Base-by-base conservation (phyloP, 129 eudicot species). In the Centaurea solstitialis region DNA sequence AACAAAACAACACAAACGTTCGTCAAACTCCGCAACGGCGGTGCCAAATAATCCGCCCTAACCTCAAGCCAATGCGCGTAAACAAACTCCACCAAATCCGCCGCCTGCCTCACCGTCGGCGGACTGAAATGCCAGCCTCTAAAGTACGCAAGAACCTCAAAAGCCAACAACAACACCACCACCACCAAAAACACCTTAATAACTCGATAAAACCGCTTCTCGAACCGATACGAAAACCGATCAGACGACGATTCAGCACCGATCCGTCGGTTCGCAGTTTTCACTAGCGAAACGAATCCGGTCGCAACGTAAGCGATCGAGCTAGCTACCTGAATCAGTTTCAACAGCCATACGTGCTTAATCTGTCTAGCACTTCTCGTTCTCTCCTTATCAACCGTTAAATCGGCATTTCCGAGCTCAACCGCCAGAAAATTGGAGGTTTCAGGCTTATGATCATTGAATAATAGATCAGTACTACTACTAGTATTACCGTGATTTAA, bases 71-170 rank as follows among this genome's bases (percentile, higher is more conserved):
- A 93, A 24, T 86, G 86, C 10, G 91, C 98, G 21, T 93, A 93
- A 17, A 91, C 84, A 78, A 83, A 83, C 87, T 89, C 93, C 13
- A 89, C 93, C 26, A 82, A 78, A 72, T 86, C 87, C 65, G 80
- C 85, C 38, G 81, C 72, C 33, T 66, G 61, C 75, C 83, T 86
- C 40, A 89, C 79, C 38, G 74, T 24, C 24, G 97, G 94, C 39
- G 97, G 97, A 79, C 89, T 83, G 43, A 93, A 93, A 90, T 93
- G 93, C 93, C 93, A 93, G 0, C 97, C 97, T 13, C 67, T 85
- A 79, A 72, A 93, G 88, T 89, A 90, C 6, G 98, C 98, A 10
- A 85, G 74, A 3, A 93, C 86, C 92, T 93, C 98, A 30, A 87
- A 15, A 59, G 37, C 72, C 22, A 93, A 40, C 82, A 93, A 79